Percentiles rank a stretch among this genome's conserved stretches.
phyloP scores from a whole-genome alignment of 2,329 filamentous ascomycete species.

The Ceratocystis huliohia region DNA sequence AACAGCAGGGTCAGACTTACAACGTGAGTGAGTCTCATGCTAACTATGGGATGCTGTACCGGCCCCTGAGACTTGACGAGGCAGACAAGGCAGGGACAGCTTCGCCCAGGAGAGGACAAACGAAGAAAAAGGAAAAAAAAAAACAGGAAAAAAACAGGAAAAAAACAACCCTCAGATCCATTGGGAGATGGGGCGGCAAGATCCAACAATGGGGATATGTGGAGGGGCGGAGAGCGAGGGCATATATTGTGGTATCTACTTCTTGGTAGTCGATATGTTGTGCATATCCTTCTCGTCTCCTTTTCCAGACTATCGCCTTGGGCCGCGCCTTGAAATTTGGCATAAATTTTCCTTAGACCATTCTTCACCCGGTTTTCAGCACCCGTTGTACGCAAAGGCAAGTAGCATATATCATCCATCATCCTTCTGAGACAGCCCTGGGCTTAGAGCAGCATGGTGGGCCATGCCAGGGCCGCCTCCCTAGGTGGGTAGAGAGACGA shows the following conservation, averaged over 20 bases:
- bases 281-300: background rate
- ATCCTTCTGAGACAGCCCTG: background rate
- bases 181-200: no score
- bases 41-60: background rate
- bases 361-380: background rate
- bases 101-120: constrained; percentile 21
- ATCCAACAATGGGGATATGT: no score
- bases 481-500: no score
- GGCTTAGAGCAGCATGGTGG: background rate
- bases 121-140: constrained; percentile 22
- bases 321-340: no score
- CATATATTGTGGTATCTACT: background rate
- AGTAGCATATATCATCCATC: background rate
- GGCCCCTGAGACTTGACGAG: constrained; percentile 9
- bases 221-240: no score
- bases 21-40: no score
- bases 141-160: background rate
- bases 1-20: no score
- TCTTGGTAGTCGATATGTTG: background rate
- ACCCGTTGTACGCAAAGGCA: background rate
- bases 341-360: no score
- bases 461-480: background rate
- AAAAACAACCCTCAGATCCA: background rate
- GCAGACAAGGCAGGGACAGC: constrained; percentile 21
- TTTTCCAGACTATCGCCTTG: background rate